Base-by-base conservation (phyloP, 2,329 filamentous ascomycete species). In the Colletotrichum musicola region DNA sequence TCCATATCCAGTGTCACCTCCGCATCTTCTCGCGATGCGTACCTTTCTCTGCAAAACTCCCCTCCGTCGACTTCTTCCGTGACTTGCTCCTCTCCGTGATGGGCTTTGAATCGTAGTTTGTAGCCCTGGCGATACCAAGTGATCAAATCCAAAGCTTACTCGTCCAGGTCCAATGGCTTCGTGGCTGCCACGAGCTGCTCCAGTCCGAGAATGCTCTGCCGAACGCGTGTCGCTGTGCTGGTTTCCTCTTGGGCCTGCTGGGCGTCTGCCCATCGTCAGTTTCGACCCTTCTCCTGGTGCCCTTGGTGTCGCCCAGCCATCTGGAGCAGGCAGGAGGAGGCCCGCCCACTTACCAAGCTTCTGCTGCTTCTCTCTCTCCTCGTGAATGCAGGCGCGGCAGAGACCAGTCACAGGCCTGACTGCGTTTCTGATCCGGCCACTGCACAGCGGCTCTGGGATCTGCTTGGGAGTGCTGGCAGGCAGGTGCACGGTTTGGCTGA, bases 381-480 rank as follows among this genome's bases (percentile, higher is more conserved):
- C 18, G 22, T n/a, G 64, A 4, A 51, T 46, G 20, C 75, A 76
- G 1, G 50, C 51, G 10, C 66, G 68, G 44, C 77, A 79, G 16
- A 55, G 65, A 1, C 74, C 73, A 12, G 51, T 38, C 13, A 67
- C 68, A 0, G 77, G 77, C 6, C 72, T 62, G 6, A 70, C 74
- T 3, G 74, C 75, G 20, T 16, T 60, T 9, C 60, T 71, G 40
- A 59, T 20, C 40, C 64, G 67, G 64, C 75, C 75, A 60, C 72
- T 35, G 73, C 69, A 18, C 74, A 55, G 25, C 0, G 65, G 55
- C 14, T 55, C 10, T 3, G 55, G 54, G 10, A 49, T 58, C 64
- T 74, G 57, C 3, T 60, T 35, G 6, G 78, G 74, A 14, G 71
- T 30, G 49, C 70, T 40, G 42, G 62, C 58, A 2, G 57, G 69